These are phyloP conservation scores for Coleophoma cylindrospora DNA, from an alignment of 2,329 filamentous ascomycete genomes.

Conservation along the genomic window DNA sequence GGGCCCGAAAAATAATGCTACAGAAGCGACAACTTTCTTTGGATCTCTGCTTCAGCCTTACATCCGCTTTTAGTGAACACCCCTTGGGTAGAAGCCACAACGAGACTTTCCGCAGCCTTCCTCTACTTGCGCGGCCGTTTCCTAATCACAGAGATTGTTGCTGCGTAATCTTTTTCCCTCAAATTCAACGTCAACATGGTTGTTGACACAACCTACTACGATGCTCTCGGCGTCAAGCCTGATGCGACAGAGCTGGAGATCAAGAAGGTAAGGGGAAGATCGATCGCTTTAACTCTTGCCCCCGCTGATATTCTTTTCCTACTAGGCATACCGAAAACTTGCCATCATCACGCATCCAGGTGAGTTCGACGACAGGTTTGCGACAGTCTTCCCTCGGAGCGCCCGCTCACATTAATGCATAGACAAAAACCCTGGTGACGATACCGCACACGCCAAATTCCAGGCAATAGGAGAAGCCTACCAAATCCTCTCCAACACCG, in stretches of 20 bases:
- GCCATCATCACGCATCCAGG: constrained; percentile 79
- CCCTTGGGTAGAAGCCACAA: no score
- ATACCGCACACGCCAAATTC: constrained; percentile 89
- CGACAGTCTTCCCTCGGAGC: no score
- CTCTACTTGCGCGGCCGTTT: no score
- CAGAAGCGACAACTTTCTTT: no score
- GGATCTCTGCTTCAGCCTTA: constrained; percentile 2
- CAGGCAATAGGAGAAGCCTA: constrained; percentile 76
- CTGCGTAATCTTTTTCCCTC: no score
- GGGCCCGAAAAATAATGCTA: background rate
- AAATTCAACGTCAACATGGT: constrained; percentile 19
- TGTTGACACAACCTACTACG: constrained; percentile 36
- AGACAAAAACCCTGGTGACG: constrained; percentile 98
- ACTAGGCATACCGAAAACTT: constrained; percentile 77
- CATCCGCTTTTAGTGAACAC: background rate
- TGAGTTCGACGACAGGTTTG: constrained; percentile 3
- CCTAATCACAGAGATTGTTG: no score
- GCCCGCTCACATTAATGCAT: constrained; percentile 3
- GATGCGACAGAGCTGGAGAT: constrained; percentile 88
- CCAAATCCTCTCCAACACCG: constrained; percentile 79
- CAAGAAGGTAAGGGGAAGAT: constrained; percentile 56
- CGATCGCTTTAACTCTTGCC: background rate
- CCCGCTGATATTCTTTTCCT: background rate
- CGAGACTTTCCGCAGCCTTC: no score
- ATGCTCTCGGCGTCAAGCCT: constrained; percentile 77